Percentiles rank a stretch among this genome's conserved stretches.
Conservation (phyloP, 1,139 yeast genomes). For the Suhomyces maxii region DNA sequence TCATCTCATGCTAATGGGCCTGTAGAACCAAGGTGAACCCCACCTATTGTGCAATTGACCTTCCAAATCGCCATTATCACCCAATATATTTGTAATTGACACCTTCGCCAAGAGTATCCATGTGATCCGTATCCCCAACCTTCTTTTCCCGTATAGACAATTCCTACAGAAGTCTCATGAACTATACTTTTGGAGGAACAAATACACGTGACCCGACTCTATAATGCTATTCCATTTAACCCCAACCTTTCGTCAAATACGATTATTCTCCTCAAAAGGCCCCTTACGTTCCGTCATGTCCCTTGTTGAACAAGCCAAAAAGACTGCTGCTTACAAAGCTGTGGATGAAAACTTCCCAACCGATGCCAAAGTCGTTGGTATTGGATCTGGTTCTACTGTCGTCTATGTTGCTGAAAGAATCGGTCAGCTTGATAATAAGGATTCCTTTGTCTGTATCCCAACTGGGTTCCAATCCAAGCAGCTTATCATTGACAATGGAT, state of each 20-base stretch:
- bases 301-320: slow-evolving; percentile 67
- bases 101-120: no score
- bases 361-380: slow-evolving; percentile 75
- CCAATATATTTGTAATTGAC: no score
- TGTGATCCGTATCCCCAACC: no score
- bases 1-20: no score
- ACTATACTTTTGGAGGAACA: no score
- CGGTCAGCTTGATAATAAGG: slow-evolving; percentile 64
- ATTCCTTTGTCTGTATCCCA: slow-evolving; percentile 75
- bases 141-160: no score
- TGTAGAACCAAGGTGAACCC: no score
- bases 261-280: background rate
- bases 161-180: no score
- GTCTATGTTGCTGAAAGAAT: slow-evolving; percentile 93
- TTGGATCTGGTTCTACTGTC: slow-evolving; percentile 97
- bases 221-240: background rate
- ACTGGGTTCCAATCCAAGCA: slow-evolving; percentile 96
- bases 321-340: slow-evolving; percentile 86
- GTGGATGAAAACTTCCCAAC: slow-evolving; percentile 84
- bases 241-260: background rate
- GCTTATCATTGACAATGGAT: slow-evolving; percentile 78
- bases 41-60: no score
- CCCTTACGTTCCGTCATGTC: slow-evolving; percentile 7
- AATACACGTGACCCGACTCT: background rate
- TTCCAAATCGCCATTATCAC: no score